Evolutionary conservation across 768 basidiomycete species (phyloP).

Genomic region (Russula sp.): DNA sequence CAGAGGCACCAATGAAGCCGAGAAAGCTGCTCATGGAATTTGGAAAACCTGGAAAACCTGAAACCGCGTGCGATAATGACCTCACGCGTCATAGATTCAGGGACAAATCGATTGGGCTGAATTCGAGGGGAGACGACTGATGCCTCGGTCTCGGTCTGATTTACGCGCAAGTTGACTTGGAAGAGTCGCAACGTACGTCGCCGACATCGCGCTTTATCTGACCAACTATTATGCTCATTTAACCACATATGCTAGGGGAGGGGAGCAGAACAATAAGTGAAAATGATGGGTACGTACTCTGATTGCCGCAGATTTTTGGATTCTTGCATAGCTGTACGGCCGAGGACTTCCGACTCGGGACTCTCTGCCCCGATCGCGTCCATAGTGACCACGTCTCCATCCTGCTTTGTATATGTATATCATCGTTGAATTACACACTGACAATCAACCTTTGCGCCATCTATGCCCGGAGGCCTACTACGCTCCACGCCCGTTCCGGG

Average conservation of each 20-base stretch:
- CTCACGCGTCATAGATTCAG: not conserved
- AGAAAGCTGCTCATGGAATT: not conserved
- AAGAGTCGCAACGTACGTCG: too few species aligned
- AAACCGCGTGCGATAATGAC: not conserved
- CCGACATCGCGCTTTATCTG: too few species aligned
- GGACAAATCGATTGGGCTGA: not conserved
- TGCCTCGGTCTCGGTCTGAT: not conserved
- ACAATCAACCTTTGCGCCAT: not conserved
- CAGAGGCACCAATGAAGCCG: not conserved
- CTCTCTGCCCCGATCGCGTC: not conserved
- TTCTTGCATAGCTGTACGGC: not conserved
- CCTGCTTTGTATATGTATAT: not conserved
- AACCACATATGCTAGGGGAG: not conserved
- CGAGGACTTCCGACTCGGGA: not conserved
- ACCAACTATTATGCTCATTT: too few species aligned
- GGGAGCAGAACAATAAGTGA: not conserved
- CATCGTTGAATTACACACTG: not conserved
- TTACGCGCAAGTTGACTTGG: too few species aligned
- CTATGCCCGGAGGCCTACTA: conserved; percentile 4
- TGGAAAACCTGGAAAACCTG: too few species aligned
- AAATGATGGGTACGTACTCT: not conserved
- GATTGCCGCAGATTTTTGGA: not conserved
- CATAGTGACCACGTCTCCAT: not conserved
- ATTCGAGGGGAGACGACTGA: not conserved
- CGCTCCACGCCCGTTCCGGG: conserved; percentile 10